A percentile compares a stretch with the other conserved stretches of the same genome.
phyloP scores from a whole-genome alignment of 352 stramenopile species.

The Bremia lactucae region DNA sequence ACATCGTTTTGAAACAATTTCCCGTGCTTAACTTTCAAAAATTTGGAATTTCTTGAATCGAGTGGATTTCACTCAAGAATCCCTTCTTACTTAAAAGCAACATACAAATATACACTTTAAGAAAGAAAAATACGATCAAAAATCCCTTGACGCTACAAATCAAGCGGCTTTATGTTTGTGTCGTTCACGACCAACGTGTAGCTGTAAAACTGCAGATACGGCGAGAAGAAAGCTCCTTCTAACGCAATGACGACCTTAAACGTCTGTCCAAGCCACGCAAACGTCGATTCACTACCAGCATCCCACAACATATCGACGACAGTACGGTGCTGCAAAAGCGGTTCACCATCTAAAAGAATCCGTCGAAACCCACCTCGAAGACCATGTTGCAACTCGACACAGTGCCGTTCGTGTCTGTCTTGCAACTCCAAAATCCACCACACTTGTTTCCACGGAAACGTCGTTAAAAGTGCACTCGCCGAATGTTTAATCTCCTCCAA shows the following conservation, averaged over 20 bases:
- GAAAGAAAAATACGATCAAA: too few species aligned
- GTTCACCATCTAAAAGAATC: slow-evolving; percentile 59
- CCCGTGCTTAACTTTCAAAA: too few species aligned
- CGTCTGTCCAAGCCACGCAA: slow-evolving; percentile 50
- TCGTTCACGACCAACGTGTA: slow-evolving; percentile 74
- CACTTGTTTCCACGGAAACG: slow-evolving; percentile 80
- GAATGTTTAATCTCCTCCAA: slow-evolving; percentile 81
- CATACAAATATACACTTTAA: too few species aligned
- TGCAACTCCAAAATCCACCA: slow-evolving; percentile 76
- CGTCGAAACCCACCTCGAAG: slow-evolving; percentile 63
- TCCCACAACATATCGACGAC: slow-evolving; percentile 75
- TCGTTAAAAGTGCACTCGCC: slow-evolving; percentile 65
- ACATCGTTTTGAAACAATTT: too few species aligned
- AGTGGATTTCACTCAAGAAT: too few species aligned
- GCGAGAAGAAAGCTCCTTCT: slow-evolving; percentile 78
- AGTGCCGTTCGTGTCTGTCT: slow-evolving; percentile 38
- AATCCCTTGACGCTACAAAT: slow-evolving; percentile 6
- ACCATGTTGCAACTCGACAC: slow-evolving; percentile 68
- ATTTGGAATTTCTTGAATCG: too few species aligned
- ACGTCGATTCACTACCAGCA: slow-evolving; percentile 59
- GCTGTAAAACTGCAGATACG: slow-evolving; percentile 77
- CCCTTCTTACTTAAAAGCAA: too few species aligned
- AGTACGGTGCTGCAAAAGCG: slow-evolving; percentile 52
- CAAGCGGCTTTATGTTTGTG: slow-evolving; percentile 48
- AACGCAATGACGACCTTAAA: slow-evolving; percentile 71